These are phyloP conservation scores for Lactarius quietus DNA, from an alignment of 768 basidiomycete genomes.

Conservation along the genomic window DNA sequence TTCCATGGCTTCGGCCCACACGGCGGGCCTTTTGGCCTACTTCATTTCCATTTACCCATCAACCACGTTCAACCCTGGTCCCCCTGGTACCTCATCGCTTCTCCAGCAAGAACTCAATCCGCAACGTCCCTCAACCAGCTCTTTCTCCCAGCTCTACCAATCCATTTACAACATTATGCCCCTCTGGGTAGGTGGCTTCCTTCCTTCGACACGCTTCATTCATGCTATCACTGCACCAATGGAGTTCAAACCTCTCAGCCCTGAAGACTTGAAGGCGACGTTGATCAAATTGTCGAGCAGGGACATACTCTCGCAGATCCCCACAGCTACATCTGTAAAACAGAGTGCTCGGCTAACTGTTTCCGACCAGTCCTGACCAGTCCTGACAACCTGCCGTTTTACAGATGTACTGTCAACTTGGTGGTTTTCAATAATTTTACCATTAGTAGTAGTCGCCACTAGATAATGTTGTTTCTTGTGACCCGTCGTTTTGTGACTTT, in stretches of 20 bases:
- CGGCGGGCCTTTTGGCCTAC: slow-evolving; percentile 84
- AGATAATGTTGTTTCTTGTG: neutral
- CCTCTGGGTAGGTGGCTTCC: slow-evolving; percentile 48
- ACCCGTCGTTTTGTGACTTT: slow-evolving; percentile 5
- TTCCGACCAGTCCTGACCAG: too few species aligned
- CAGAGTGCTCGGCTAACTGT: too few species aligned
- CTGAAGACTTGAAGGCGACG: slow-evolving; percentile 73
- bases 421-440: slow-evolving; percentile 48
- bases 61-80: slow-evolving; percentile 54
- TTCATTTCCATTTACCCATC: slow-evolving; percentile 81
- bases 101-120: slow-evolving; percentile 35
- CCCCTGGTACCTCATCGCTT: slow-evolving; percentile 34
- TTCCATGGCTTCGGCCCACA: slow-evolving; percentile 92
- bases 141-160: slow-evolving; percentile 48
- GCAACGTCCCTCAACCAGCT: slow-evolving; percentile 36
- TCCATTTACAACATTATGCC: slow-evolving; percentile 52
- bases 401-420: slow-evolving; percentile 66
- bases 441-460: too few species aligned
- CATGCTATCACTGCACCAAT: slow-evolving; percentile 38
- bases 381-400: too few species aligned
- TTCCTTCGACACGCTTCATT: slow-evolving; percentile 50
- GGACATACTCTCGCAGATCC: slow-evolving; percentile 45
- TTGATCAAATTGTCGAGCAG: slow-evolving; percentile 57
- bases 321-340: too few species aligned
- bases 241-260: slow-evolving; percentile 48